Conservation (phyloP, 441 rosid genomes). For the Arabidopsis hybrid region DNA sequence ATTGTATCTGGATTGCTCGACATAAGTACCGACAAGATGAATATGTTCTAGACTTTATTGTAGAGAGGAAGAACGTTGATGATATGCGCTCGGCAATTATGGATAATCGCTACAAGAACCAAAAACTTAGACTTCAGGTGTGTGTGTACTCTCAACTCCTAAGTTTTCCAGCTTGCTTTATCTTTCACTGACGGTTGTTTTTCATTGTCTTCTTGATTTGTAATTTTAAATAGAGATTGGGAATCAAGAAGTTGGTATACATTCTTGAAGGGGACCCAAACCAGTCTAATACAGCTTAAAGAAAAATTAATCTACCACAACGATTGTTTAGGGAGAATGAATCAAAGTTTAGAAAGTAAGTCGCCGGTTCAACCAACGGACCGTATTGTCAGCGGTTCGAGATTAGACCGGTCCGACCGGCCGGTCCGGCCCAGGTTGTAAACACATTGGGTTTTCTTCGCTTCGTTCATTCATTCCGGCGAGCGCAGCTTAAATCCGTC, state of each 20-base stretch:
- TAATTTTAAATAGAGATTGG: constrained; percentile 65
- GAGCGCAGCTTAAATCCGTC: no score
- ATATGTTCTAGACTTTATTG: constrained; percentile 92
- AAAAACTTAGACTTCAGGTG: constrained; percentile 86
- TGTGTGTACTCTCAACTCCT: constrained; percentile 13
- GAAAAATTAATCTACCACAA: no score
- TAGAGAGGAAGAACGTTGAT: constrained; percentile 88
- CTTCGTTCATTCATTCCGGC: no score
- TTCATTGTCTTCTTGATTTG: constrained; percentile 24
- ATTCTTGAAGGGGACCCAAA: constrained; percentile 94
- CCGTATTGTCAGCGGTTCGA: no score
- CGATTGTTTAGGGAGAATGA: no score
- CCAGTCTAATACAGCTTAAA: constrained; percentile 80
- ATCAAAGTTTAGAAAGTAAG: no score
- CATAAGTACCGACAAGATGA: constrained; percentile 65
- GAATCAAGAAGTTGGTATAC: constrained; percentile 88
- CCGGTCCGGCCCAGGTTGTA: no score
- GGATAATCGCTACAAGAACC: constrained; percentile 92
- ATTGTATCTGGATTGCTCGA: constrained; percentile 89
- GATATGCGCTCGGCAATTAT: constrained; percentile 87
- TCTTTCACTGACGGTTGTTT: constrained; percentile 3
- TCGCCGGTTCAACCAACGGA: no score
- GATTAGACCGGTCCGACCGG: no score
- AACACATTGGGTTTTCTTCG: no score
- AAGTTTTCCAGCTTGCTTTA: background rate